Evolutionary conservation across 2,329 filamentous ascomycete genomes (phyloP).

Genomic region (Penicillium glabrum): DNA sequence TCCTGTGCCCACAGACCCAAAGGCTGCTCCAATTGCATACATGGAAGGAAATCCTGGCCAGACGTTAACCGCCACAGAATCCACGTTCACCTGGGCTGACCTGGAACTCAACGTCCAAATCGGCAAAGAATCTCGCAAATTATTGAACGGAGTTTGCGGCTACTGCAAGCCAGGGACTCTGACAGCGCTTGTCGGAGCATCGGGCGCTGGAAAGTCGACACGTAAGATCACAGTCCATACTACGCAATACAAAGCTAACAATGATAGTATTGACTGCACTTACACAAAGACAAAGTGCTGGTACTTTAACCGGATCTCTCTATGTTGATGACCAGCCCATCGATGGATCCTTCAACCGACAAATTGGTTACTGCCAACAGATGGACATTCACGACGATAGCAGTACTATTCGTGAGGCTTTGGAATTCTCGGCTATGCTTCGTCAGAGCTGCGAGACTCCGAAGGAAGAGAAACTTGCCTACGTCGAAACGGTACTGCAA

Average conservation of each 20-base stretch:
- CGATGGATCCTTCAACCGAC: constrained; percentile 60
- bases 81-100: constrained; percentile 66
- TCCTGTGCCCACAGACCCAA: constrained; percentile 25
- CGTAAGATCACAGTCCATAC: constrained; percentile 50
- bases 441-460: constrained; percentile 54
- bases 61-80: constrained; percentile 52
- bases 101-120: constrained; percentile 67
- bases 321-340: constrained; percentile 62
- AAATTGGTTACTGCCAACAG: constrained; percentile 69
- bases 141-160: constrained; percentile 66
- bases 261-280: constrained; percentile 63
- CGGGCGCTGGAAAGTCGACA: constrained; percentile 61
- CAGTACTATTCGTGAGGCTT: constrained; percentile 63
- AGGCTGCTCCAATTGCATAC: constrained; percentile 18
- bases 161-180: constrained; percentile 67
- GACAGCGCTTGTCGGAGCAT: constrained; percentile 60
- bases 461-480: constrained; percentile 58
- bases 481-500: constrained; percentile 62
- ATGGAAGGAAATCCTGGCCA: constrained; percentile 25
- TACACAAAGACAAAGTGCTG: constrained; percentile 60
- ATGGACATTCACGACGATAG: constrained; percentile 67
- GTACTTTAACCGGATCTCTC: constrained; percentile 63
- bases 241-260: constrained; percentile 40
- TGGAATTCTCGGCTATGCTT: constrained; percentile 64
- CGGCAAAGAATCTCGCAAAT: constrained; percentile 54